Base-by-base conservation (phyloP, 2,329 filamentous ascomycete genomes). In the Colletotrichum spinosum region DNA sequence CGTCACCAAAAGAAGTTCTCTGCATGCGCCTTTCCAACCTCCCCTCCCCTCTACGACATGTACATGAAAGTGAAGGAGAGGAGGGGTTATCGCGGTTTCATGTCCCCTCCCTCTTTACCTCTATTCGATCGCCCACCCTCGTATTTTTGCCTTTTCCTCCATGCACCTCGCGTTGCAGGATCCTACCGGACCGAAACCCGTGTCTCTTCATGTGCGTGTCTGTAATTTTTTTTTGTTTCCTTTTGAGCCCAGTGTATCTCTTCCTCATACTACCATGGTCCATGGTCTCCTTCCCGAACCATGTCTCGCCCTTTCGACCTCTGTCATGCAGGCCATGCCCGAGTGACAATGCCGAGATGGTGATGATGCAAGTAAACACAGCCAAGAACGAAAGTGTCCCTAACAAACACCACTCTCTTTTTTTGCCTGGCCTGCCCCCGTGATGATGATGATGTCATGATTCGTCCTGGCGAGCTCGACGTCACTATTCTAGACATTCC, bases 21-120 rank as follows among this genome's bases (percentile, higher is more conserved):
- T 61, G 62, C 62, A 61, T 61, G 51, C 17, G 46, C 39, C 42
- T 49, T 51, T 55, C 62, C 57, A 55, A 51, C 45, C 45, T 39
- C 35, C 39, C 15, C 17, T 6, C 15, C 35, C 45, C 25, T 13
- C 39, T 10, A 41, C 9, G 10, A 41, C 25, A 25, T 25, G 25
- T 25, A 25, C 25, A 25, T 25, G 25, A 25, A 25, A 25, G 25
- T 25, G 25, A 25, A 25, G 25, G 25, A 25, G 25, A 25, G 25
- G 4, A 25, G 4, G 3, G 25, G 25, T 25, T 25, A 25, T 25
- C 4, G 25, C 25, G 4, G 25, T 25, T 25, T 25, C 25, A 25
- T 5, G 4, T 25, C 25, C 25, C 25, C 25, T 25, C 25, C 25
- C 25, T 25, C 25, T 25, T 25, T 25, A 25, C 25, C 25, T 25